phyloP scores from a whole-genome alignment of 169 alveolate species.

The Plasmodium malariae region DNA sequence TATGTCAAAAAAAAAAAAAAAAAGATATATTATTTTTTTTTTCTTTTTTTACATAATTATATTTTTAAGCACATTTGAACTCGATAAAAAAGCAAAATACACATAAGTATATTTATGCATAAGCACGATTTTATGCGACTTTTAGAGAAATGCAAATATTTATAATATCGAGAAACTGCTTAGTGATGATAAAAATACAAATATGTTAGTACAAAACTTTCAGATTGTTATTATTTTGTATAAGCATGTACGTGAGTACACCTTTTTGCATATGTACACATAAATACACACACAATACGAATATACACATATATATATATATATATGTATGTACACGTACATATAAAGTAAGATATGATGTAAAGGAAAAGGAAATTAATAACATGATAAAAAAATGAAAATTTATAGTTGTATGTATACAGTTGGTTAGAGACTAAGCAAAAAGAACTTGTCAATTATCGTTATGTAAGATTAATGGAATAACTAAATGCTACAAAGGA shows the following conservation, averaged over 20 bases:
- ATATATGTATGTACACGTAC: no score
- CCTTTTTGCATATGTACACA: no score
- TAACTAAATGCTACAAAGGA: not conserved
- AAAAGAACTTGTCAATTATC: not conserved
- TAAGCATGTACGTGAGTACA: no score
- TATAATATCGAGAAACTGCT: not conserved
- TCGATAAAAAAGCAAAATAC: not conserved
- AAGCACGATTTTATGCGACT: not conserved
- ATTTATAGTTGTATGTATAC: conserved; percentile 8
- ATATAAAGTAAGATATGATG: not conserved
- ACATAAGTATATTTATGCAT: not conserved
- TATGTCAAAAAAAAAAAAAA: no score
- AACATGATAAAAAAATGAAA: not conserved
- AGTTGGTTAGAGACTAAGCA: not conserved
- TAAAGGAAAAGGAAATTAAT: not conserved
- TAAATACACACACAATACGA: no score
- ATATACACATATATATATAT: no score
- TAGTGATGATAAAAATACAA: no score
- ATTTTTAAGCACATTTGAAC: not conserved
- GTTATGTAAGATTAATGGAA: not conserved
- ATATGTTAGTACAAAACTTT: no score
- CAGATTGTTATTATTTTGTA: no score
- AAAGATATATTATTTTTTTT: no score
- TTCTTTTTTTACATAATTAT: no score
- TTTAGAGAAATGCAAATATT: not conserved